Evolutionary conservation across 116 monocot genomes (phyloP).

Genomic region (Thalassia testudinum): DNA sequence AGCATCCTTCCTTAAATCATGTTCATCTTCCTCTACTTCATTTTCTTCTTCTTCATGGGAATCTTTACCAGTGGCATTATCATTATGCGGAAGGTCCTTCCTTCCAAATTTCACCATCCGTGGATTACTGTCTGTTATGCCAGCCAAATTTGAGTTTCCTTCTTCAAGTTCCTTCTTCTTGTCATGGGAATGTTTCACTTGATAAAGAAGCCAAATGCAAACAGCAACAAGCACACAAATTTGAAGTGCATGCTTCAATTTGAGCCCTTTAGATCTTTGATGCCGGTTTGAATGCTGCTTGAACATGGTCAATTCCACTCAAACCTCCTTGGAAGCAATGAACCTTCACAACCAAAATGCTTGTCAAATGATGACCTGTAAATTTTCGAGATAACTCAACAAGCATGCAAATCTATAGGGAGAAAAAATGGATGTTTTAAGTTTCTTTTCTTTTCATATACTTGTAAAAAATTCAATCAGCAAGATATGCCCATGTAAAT

Average conservation of each 20-base stretch:
- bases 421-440: too few relatives aligned
- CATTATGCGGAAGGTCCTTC: conserved; percentile 33
- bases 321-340: too few relatives aligned
- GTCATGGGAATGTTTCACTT: conserved; percentile 74
- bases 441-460: too few relatives aligned
- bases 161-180: conserved; percentile 39
- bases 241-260: conserved; percentile 59
- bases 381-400: too few relatives aligned
- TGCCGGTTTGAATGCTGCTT: conserved; percentile 53
- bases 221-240: conserved; percentile 43
- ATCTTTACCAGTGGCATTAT: conserved; percentile 3
- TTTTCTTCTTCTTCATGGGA: conserved; percentile 18
- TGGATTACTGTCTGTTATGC: conserved; percentile 5
- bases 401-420: too few relatives aligned
- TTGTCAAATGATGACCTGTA: too few relatives aligned
- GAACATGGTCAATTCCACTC: conserved; percentile 16
- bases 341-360: too few relatives aligned
- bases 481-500: too few relatives aligned
- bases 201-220: conserved; percentile 75
- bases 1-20: too few relatives aligned
- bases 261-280: conserved; percentile 54
- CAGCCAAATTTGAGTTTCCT: conserved; percentile 3
- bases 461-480: too few relatives aligned
- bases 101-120: conserved; percentile 43
- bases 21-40: conserved; percentile 21